phyloP scores from a whole-genome alignment of 352 stramenopile genomes.

The Pythium aphanidermatum region DNA sequence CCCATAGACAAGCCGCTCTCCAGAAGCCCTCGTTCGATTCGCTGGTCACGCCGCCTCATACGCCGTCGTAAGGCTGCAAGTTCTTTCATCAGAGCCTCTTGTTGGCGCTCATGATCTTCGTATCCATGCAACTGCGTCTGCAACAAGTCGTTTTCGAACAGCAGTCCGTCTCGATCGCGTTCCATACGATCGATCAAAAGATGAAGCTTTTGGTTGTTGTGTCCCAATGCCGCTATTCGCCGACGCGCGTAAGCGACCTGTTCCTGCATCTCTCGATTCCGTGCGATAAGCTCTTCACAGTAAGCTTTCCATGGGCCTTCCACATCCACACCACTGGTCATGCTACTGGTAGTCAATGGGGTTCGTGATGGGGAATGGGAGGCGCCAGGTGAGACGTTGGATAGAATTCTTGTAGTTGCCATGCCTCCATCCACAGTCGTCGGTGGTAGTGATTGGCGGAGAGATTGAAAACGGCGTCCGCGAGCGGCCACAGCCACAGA shows the following conservation, averaged over 20 bases:
- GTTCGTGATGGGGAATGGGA: too few species aligned
- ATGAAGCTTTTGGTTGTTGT: conserved; percentile 82
- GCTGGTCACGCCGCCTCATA: conserved; percentile 22
- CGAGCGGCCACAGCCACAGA: not conserved
- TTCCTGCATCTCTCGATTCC: conserved; percentile 74
- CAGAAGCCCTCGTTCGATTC: conserved; percentile 15
- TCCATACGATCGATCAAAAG: conserved; percentile 80
- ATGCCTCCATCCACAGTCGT: conserved; percentile 1
- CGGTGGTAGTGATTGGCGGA: conserved; percentile 14
- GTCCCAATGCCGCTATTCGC: conserved; percentile 58
- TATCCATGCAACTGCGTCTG: conserved; percentile 68
- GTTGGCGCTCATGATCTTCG: conserved; percentile 56
- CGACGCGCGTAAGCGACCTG: conserved; percentile 56
- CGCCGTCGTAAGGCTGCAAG: conserved; percentile 23
- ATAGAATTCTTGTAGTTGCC: conserved; percentile 1
- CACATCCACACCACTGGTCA: conserved; percentile 9
- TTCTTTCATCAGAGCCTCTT: conserved; percentile 64
- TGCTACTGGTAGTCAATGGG: not conserved
- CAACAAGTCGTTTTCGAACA: conserved; percentile 80
- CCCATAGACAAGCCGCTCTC: conserved; percentile 4
- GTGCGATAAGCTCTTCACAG: conserved; percentile 63
- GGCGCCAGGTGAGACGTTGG: too few species aligned
- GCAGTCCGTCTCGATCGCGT: conserved; percentile 67
- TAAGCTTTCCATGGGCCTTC: conserved; percentile 55
- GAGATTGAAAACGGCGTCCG: conserved; percentile 6